These are phyloP conservation scores for Mortierella sp. DNA, from an alignment of 371 early-diverging fungal species.

Conservation along the genomic window DNA sequence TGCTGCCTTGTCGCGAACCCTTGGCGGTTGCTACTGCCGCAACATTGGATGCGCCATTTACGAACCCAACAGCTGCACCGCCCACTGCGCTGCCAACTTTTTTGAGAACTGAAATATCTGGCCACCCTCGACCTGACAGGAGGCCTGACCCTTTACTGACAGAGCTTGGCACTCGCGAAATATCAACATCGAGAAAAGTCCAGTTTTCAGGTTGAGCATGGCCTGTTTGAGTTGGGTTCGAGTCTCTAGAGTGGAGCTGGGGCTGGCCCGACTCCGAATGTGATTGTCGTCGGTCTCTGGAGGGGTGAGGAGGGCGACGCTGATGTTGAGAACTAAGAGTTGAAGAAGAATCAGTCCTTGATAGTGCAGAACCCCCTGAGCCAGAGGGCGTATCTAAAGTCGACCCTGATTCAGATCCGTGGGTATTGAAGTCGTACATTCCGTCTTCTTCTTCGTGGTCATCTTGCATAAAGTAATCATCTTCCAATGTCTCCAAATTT, in stretches of 20 bases:
- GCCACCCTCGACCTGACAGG: conserved; percentile 44
- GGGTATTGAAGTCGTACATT: conserved; percentile 26
- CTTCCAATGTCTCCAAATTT: conserved; percentile 28
- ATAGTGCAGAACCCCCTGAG: background rate
- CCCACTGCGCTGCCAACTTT: conserved; percentile 49
- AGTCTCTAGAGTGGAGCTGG: background rate
- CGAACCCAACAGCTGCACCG: conserved; percentile 38
- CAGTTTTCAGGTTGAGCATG: conserved; percentile 49
- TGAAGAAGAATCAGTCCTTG: background rate
- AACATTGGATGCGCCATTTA: conserved; percentile 31
- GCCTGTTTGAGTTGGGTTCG: background rate
- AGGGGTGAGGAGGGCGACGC: conserved; percentile 39
- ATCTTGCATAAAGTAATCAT: conserved; percentile 46
- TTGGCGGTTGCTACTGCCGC: conserved; percentile 5
- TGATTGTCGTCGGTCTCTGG: conserved; percentile 28
- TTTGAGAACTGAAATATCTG: conserved; percentile 35
- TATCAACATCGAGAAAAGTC: conserved; percentile 51
- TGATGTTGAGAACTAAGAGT: conserved; percentile 5
- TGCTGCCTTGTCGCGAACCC: conserved; percentile 11
- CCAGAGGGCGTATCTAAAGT: background rate
- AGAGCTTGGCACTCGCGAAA: conserved; percentile 36
- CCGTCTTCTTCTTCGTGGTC: conserved; percentile 53
- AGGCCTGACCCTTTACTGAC: conserved; percentile 27
- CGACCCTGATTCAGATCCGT: background rate
- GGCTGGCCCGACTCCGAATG: conserved; percentile 6